Conservation (phyloP, 2,329 filamentous ascomycete genomes). For the Neofusicoccum ribis region DNA sequence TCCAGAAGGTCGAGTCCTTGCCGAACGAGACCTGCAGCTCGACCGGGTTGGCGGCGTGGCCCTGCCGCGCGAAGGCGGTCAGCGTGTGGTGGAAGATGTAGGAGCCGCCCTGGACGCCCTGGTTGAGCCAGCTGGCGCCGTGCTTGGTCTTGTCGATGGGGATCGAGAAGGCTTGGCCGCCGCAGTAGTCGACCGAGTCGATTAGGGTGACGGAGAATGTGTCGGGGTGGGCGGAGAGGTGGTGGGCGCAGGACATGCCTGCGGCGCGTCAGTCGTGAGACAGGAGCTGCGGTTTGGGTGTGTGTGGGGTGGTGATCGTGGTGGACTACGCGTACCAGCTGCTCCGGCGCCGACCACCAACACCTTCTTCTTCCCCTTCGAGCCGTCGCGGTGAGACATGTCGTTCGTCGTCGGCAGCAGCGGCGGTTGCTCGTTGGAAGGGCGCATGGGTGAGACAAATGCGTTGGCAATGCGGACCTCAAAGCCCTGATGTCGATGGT, state of each 20-base stretch:
- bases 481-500: neutral
- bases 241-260: conserved; percentile 66
- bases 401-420: conserved; percentile 16
- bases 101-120: conserved; percentile 64
- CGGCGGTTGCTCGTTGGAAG: neutral
- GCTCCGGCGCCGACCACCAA: conserved; percentile 43
- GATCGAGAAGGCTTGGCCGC: conserved; percentile 62
- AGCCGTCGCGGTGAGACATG: neutral
- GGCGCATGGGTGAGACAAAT: conserved; percentile 1
- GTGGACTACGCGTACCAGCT: conserved; percentile 31
- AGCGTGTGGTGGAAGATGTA: conserved; percentile 69
- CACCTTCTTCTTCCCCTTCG: conserved; percentile 35
- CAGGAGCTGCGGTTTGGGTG: conserved; percentile 6
- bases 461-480: neutral
- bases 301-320: neutral
- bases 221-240: conserved; percentile 64
- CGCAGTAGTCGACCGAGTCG: conserved; percentile 55
- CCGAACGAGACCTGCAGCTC: conserved; percentile 65
- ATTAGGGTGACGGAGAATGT: conserved; percentile 66
- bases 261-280: conserved; percentile 22
- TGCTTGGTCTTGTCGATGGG: conserved; percentile 56
- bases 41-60: conserved; percentile 57
- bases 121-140: conserved; percentile 61
- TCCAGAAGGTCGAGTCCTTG: conserved; percentile 65
- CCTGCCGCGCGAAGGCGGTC: conserved; percentile 62